Percentiles rank a stretch among this genome's conserved stretches.
Conservation (phyloP, 306 rosid genomes). For the Abrus pulchellus region DNA sequence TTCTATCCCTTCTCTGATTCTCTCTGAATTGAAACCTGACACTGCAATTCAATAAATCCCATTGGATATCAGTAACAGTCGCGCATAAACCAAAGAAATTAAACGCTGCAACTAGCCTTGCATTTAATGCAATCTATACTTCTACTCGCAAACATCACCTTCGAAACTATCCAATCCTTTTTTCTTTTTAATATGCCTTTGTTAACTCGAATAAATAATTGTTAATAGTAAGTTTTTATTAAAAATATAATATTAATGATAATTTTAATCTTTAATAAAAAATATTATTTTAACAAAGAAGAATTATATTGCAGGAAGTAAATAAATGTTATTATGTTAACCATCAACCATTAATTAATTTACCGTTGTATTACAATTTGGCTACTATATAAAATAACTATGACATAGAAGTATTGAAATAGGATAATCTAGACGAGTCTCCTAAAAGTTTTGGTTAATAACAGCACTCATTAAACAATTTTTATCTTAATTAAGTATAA, state of each 20-base stretch:
- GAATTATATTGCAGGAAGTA: too few species aligned
- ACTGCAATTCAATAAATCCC: neutral
- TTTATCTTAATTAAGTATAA: neutral
- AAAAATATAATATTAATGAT: too few species aligned
- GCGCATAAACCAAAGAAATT: neutral
- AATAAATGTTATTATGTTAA: too few species aligned
- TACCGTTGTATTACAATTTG: neutral
- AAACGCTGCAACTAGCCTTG: conserved; percentile 8
- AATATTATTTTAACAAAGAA: too few species aligned
- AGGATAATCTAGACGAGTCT: neutral
- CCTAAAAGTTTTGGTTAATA: neutral
- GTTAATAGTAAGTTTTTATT: too few species aligned
- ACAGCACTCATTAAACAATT: neutral
- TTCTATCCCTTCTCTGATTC: neutral
- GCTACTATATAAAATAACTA: neutral
- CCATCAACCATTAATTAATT: neutral
- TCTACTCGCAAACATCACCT: neutral
- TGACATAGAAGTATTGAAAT: neutral
- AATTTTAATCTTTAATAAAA: too few species aligned
- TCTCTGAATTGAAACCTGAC: neutral
- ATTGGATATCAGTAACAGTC: neutral
- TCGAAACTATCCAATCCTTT: neutral
- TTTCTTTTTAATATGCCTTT: neutral
- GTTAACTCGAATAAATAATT: too few species aligned
- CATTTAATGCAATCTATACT: conserved; percentile 29